These are phyloP conservation scores for Strobilomyces echinocephalus DNA, from an alignment of 768 basidiomycete species.

Conservation along the genomic window DNA sequence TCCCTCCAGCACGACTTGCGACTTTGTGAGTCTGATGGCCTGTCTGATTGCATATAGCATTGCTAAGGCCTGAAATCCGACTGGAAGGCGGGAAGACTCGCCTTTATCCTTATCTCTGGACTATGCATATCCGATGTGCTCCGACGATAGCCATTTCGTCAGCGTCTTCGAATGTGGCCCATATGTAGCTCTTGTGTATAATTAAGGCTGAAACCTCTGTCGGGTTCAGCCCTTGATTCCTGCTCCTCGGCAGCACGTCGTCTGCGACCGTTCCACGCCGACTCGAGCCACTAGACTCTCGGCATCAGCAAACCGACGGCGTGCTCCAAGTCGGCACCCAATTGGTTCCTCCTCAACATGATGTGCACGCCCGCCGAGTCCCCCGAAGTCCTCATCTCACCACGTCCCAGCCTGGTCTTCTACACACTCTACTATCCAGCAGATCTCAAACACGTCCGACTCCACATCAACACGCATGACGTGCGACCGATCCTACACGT, in stretches of 20 bases:
- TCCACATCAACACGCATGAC: constrained; percentile 40
- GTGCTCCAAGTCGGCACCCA: constrained; percentile 77
- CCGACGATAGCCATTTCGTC: constrained; percentile 33
- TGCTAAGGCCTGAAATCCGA: constrained; percentile 56
- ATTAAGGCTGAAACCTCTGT: constrained; percentile 73
- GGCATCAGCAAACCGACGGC: constrained; percentile 74
- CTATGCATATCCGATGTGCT: constrained; percentile 75
- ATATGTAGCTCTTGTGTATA: constrained; percentile 73
- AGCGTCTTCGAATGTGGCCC: not conserved
- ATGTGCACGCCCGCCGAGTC: constrained; percentile 56
- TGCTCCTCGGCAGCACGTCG: constrained; percentile 84
- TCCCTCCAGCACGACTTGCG: constrained; percentile 5
- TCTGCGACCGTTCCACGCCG: constrained; percentile 37
- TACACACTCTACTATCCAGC: constrained; percentile 91
- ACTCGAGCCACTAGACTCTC: constrained; percentile 43
- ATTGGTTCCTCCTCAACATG: constrained; percentile 77
- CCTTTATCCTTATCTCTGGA: constrained; percentile 67
- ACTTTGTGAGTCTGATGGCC: constrained; percentile 13
- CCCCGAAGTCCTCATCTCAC: not conserved
- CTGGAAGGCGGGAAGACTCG: constrained; percentile 54
- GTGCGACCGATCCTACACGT: constrained; percentile 37
- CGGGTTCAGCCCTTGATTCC: constrained; percentile 88
- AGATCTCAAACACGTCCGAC: constrained; percentile 65
- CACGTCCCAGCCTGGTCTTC: constrained; percentile 56
- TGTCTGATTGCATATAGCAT: rapidly evolving